A percentile compares a stretch with the other conserved stretches of the same genome.
Conservation (phyloP, 345 rosid species). For the Populus ilicifolia region DNA sequence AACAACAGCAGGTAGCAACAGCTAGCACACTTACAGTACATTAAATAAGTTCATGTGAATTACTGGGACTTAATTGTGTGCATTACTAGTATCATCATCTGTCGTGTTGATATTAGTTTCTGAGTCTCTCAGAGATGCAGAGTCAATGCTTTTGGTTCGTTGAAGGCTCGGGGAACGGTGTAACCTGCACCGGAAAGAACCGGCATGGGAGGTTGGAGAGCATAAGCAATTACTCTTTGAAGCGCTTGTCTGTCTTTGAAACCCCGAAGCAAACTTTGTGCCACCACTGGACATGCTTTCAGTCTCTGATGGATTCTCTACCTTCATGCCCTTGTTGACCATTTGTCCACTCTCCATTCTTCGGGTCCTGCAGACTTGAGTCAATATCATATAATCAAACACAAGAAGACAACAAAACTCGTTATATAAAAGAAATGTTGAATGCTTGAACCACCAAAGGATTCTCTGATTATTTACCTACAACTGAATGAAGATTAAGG, state of each 20-base stretch:
- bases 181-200: conserved; percentile 26
- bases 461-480: background rate
- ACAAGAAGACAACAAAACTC: background rate
- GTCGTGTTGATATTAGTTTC: conserved; percentile 22
- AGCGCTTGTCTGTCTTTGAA: conserved; percentile 52
- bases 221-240: conserved; percentile 58
- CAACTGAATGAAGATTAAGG: background rate
- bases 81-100: background rate
- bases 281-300: conserved; percentile 3
- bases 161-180: conserved; percentile 41
- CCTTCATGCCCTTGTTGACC: conserved; percentile 31
- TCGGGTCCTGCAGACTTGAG: background rate
- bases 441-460: background rate
- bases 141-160: conserved; percentile 55
- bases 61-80: conserved; percentile 6
- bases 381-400: background rate
- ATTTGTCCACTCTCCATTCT: conserved; percentile 31
- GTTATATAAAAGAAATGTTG: background rate
- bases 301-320: conserved; percentile 30
- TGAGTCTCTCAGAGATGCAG: conserved; percentile 20
- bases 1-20: background rate
- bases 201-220: conserved; percentile 71
- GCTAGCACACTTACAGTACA: background rate
- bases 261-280: conserved; percentile 8
- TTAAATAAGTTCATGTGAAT: background rate